Evolutionary conservation across 495 filamentous ascomycete genomes (phyloP).

Genomic region (Xylaria sp.): DNA sequence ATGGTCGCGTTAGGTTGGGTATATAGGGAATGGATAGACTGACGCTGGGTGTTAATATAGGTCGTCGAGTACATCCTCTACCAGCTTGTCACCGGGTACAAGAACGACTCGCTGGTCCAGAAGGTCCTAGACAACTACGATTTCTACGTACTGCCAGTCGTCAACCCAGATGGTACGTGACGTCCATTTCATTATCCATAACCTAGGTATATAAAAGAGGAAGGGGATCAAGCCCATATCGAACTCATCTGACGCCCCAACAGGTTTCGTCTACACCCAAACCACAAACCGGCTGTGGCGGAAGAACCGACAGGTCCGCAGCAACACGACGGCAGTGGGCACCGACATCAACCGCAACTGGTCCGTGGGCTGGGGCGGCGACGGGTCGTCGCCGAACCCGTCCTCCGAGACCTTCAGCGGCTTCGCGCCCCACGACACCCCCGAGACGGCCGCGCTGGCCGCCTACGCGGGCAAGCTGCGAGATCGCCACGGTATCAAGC

Average conservation of each 20-base stretch:
- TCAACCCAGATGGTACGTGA: slow-evolving; percentile 66
- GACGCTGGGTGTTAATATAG: slow-evolving; percentile 23
- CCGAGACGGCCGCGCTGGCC: slow-evolving; percentile 57
- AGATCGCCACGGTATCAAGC: slow-evolving; percentile 55
- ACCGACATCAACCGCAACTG: slow-evolving; percentile 73
- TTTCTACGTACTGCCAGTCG: slow-evolving; percentile 67
- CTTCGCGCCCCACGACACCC: slow-evolving; percentile 49
- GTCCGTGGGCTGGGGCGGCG: slow-evolving; percentile 54
- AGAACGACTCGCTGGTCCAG: slow-evolving; percentile 47
- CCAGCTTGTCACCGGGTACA: slow-evolving; percentile 56
- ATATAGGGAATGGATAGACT: no score
- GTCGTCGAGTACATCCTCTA: slow-evolving; percentile 64
- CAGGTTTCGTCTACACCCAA: slow-evolving; percentile 69
- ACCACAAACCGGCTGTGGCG: slow-evolving; percentile 66
- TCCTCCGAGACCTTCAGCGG: slow-evolving; percentile 64
- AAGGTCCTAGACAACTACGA: slow-evolving; percentile 64
- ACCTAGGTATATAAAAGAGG: no score
- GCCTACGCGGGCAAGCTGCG: slow-evolving; percentile 49
- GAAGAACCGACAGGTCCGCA: slow-evolving; percentile 63
- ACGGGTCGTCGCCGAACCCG: slow-evolving; percentile 58
- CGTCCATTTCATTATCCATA: slow-evolving; percentile 1
- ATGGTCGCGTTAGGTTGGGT: no score
- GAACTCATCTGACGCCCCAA: no score
- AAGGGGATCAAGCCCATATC: no score
- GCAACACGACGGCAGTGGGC: slow-evolving; percentile 57